Base-by-base conservation (phyloP, 306 rosid genomes). In the Castanea crenata region DNA sequence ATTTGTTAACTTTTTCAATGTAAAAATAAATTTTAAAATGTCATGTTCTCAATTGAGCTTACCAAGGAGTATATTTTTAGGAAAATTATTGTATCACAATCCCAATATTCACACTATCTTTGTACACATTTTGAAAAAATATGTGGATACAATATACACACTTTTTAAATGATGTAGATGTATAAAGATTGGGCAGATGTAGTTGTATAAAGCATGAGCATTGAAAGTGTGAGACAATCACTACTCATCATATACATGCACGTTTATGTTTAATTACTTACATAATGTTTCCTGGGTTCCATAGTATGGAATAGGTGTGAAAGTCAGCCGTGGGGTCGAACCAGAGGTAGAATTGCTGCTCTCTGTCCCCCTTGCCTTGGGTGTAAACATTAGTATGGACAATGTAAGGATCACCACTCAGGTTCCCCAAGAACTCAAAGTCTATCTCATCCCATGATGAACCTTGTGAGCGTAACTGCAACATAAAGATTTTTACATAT, bases 261-360 rank as follows among this genome's bases (percentile, higher is more conserved):
- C 46, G 12, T 25, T 5, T 46, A 21, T 27, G 19, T 8, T 74
- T 14, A 23, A 12, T 4, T 44, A 57, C 86, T 78, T 76, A 82
- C 86, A 82, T 71, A 31, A 85, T 73, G 20, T 57, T 79, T 6
- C 65, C 54, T 18, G 84, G 80, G 69, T 79, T 85, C 86, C 84
- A 85, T 0, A 85, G 81, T 46, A 79, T 49, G 29, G 89, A 85
- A 63, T 82, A 85, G 32, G 86, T 85, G 59, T 85, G 89, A 27
- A 82, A 85, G 23, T 73, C 62, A 59, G 82, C 74, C 0, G 86
- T 73, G 51, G 89, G 89, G 14, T 85, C 86, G 62, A 85, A 85
- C 86, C 89, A 82, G 5, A 85, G 84, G 68, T 85, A 79, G 74
- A 85, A 85, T 76, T 85, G 88, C 20, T 82, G 85, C 81, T 85